Evolutionary conservation across 768 basidiomycete species (phyloP), one percentile per base, ranked within the genome.

Genomic region (Hygrocybe coccinea): DNA sequence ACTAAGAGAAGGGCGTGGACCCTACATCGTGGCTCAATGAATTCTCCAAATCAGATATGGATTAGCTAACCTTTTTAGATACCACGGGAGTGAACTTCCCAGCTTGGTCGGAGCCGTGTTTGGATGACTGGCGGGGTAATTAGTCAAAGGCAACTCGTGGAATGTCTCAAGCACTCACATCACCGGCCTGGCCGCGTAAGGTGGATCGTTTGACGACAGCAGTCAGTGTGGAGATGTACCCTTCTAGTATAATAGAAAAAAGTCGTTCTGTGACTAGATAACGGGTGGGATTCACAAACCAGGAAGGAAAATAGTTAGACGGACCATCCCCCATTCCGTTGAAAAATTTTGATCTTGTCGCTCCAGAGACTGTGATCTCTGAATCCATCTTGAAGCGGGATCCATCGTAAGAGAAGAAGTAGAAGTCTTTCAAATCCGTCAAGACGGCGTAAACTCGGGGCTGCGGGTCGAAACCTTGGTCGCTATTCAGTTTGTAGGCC

Each of bases 401-500:
- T 8, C 47, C 47, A 48, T 48, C 47, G 25, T 48, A 48, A 24
- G 47, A 48, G 6, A 33, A 29, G 24, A 48, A 48, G 17, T 48
- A 22, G 17, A 48, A 48, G 17, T 29, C 24, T 6, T 17, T 11
- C 12, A 48, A 33, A 22, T 29, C 47, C 12, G 47, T 7, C 5
- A 48, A 24, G 8, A 48, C 9, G 17, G 47, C 47, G 47, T 21
- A 48, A 25, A 48, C 43, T 51, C 24, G 54, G 34, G 55, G 55
- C 39, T 56, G 55, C 1, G 50, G 50, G 34, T 52, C 50, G 48
- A 50, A 21, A 46, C 55, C 53, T 55, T 6, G 49, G 45, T 54
- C 37, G 47, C 57, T 45, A 43, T 53, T 54, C 33, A 22, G 39
- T 35, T 57, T 48, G 33, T 35, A 22, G 35, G 56, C 56, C 24